phyloP scores from a whole-genome alignment of 192 early-diverging fungal species.

The Spizellomyces sp. region DNA sequence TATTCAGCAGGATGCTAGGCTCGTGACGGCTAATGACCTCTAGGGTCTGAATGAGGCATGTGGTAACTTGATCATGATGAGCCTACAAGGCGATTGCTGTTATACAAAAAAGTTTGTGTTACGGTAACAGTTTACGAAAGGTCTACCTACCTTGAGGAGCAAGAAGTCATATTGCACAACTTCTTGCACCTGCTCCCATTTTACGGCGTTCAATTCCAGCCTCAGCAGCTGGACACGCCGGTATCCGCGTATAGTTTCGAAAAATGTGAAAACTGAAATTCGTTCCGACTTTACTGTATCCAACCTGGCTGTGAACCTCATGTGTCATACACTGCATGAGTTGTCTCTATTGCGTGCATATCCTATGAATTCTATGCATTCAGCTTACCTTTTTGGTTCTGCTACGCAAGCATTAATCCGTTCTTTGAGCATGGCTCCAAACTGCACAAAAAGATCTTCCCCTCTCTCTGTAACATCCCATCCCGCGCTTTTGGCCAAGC shows the following conservation, averaged over 20 bases:
- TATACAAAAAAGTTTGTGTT: too few relatives aligned
- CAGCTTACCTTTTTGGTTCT: conserved; percentile 27
- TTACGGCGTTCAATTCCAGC: conserved; percentile 32
- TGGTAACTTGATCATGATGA: conserved; percentile 19
- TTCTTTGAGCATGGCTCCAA: conserved; percentile 29
- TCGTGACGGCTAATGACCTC: conserved; percentile 27
- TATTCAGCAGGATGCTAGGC: conserved; percentile 22
- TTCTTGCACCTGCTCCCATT: conserved; percentile 27
- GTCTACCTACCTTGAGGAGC: background rate
- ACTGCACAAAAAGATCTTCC: conserved; percentile 29
- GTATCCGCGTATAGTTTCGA: conserved; percentile 36
- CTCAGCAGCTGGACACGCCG: conserved; percentile 24
- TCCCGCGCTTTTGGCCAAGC: conserved; percentile 24
- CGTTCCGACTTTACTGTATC: conserved; percentile 10
- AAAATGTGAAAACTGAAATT: conserved; percentile 25
- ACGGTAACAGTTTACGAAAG: too few relatives aligned
- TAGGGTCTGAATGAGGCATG: conserved; percentile 29
- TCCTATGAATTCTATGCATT: background rate
- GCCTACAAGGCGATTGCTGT: conserved; percentile 9
- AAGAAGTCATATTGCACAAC: conserved; percentile 27
- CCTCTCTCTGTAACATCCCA: conserved; percentile 22
- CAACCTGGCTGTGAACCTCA: conserved; percentile 13
- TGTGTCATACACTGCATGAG: background rate
- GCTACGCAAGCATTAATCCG: conserved; percentile 25
- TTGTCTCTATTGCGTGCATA: background rate